phyloP scores from a whole-genome alignment of 1,284 basidiomycete genomes.

The Melanopsichium pennsylvanicum region DNA sequence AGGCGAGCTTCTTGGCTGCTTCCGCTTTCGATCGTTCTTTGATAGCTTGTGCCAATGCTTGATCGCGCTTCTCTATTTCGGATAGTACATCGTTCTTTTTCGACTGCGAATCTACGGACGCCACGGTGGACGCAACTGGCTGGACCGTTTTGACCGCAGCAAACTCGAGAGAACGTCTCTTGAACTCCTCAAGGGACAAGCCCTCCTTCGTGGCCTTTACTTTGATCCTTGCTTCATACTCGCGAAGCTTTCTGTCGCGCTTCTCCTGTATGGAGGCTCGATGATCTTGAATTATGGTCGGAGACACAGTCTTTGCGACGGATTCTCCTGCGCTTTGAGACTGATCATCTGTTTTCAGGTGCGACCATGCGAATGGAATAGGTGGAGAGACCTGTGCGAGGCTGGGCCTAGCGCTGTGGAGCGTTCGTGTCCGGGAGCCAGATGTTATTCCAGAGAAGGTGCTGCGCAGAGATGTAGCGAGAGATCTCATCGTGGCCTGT shows the following conservation, averaged over 20 bases:
- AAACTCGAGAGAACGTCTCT: constrained; percentile 18
- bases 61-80: constrained; percentile 44
- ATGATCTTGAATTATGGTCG: constrained; percentile 9
- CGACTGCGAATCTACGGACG: neutral
- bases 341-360: constrained; percentile 24
- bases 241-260: constrained; percentile 49
- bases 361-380: constrained; percentile 35
- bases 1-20: constrained; percentile 42
- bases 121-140: neutral
- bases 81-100: neutral
- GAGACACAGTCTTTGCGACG: neutral
- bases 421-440: constrained; percentile 6
- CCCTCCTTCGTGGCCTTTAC: constrained; percentile 57
- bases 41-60: constrained; percentile 34
- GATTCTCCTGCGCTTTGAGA: constrained; percentile 1
- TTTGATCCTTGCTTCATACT: constrained; percentile 58
- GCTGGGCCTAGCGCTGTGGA: constrained; percentile 13
- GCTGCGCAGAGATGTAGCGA: constrained; percentile 1
- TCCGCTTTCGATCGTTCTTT: constrained; percentile 34
- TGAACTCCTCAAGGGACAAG: constrained; percentile 46
- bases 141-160: constrained; percentile 11
- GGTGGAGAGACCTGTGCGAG: constrained; percentile 31
- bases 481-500: constrained; percentile 10
- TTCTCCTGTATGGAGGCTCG: constrained; percentile 32
- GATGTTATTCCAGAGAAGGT: constrained; percentile 4